Conservation (phyloP, 2,329 filamentous ascomycete species). For the Colletotrichum plurivorum region DNA sequence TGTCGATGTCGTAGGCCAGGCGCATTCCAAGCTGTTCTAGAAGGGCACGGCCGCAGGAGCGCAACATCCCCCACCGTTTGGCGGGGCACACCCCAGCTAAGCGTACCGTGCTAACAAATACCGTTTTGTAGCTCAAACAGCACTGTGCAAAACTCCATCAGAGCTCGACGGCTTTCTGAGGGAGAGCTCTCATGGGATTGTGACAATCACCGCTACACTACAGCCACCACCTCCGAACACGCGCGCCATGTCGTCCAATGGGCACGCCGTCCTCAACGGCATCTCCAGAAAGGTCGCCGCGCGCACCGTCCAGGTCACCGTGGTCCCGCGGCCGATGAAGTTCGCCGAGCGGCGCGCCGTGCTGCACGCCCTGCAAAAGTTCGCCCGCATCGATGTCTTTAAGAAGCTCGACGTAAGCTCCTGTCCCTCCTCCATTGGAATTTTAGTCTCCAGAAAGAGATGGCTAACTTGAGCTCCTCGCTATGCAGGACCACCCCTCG, state of each 20-base stretch:
- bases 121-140: too few species aligned
- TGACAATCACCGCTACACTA: background rate
- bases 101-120: background rate
- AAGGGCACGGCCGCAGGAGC: slow-evolving; percentile 24
- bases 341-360: slow-evolving; percentile 70
- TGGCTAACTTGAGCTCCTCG: background rate
- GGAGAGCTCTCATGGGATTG: slow-evolving; percentile 17
- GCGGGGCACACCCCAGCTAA: slow-evolving; percentile 34
- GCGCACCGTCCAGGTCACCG: slow-evolving; percentile 64
- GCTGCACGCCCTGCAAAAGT: slow-evolving; percentile 64
- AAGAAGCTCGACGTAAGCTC: slow-evolving; percentile 58
- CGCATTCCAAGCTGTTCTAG: slow-evolving; percentile 40
- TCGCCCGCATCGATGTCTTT: slow-evolving; percentile 67
- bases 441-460: background rate
- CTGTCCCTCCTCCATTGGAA: background rate
- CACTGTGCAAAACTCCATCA: slow-evolving; percentile 24
- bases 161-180: slow-evolving; percentile 27
- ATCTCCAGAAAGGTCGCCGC: slow-evolving; percentile 25
- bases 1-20: slow-evolving; percentile 7
- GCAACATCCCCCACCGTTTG: slow-evolving; percentile 30
- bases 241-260: slow-evolving; percentile 31
- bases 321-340: slow-evolving; percentile 64
- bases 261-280: slow-evolving; percentile 19
- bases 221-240: background rate
- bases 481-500: slow-evolving; percentile 58